Evolutionary conservation across 164 flowering plant genomes (phyloP), one percentile per base, ranked within the genome.

Genomic region (Kalanchoe fedtschenkoi): DNA sequence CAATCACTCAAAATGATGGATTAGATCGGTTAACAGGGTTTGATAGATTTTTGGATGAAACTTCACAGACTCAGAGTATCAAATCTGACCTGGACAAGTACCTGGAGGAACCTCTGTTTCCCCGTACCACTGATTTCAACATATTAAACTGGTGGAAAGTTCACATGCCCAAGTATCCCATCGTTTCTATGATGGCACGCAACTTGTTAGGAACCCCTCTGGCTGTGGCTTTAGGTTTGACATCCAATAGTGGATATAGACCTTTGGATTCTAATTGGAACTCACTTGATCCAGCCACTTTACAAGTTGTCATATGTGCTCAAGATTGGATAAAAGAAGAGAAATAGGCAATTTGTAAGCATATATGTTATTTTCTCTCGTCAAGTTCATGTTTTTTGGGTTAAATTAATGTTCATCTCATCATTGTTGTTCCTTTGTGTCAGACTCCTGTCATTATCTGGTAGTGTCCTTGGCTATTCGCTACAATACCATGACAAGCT

Each of bases 131-230:
- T n/a, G 81, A 78, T 51, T 70, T 78, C 62, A 68, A 58, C 72
- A 62, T 80, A 32, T 54, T 78, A 29, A 71, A 75, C 16, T 80
- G 78, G 78, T 80, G 84, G 84, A 75, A 73, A 46, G 78, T 72
- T 47, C 78, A 80, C 60, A 69, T 71, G 47, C 75, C 76, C 0
- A 58, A 77, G 64, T 80, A 74, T 59, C 80, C 81, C 28, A 65
- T 75, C 6, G 64, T 80, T 17, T 70, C 80, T 4, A 69, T 70
- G 75, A 77, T 80, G 81, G 84, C 84, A 4, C 76, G 78, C 16
- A 72, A 78, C 60, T 63, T 80, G 24, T 61, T 80, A 64, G 80
- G 75, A 7, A 67, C 71, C 67, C 81, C 79, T 4, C 65, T 78
- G 68, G 72, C 81, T 4, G 76, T 72, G 56, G 37, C 75, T 15